These are phyloP conservation scores for Diaporthe australafricana DNA, from an alignment of 2,329 filamentous ascomycete genomes.

Conservation along the genomic window DNA sequence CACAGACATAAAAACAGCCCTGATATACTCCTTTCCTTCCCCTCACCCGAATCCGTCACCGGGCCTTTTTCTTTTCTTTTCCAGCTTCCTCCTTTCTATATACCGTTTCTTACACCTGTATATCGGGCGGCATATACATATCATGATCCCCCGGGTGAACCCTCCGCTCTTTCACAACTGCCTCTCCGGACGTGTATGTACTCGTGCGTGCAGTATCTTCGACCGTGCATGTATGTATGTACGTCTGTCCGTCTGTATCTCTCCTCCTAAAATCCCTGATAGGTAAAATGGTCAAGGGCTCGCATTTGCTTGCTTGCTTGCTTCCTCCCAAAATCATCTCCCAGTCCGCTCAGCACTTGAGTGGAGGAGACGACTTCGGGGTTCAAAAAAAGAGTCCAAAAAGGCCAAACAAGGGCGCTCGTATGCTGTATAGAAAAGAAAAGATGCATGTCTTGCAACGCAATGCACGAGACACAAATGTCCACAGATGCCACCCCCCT, in stretches of 20 bases:
- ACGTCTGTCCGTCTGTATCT: not conserved
- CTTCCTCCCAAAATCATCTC: not conserved
- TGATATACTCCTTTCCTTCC: not conserved
- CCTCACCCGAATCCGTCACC: not conserved
- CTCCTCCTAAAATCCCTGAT: not conserved
- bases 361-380: constrained; percentile 3
- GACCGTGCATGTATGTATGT: not conserved
- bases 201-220: not conserved
- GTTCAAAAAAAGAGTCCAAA: not conserved
- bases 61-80: not conserved
- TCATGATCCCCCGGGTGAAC: not conserved
- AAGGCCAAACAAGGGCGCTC: constrained; percentile 25
- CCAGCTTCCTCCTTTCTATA: not conserved
- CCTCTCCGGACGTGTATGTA: not conserved
- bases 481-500: constrained; percentile 1
- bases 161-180: not conserved
- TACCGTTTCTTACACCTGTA: not conserved
- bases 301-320: constrained; percentile 2
- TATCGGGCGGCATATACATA: not conserved
- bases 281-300: constrained; percentile 5
- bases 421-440: constrained; percentile 18
- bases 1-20: constrained; percentile 24
- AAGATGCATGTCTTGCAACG: constrained; percentile 12
- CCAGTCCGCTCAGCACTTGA: constrained; percentile 31
- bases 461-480: constrained; percentile 4